phyloP scores from a whole-genome alignment of 2,329 filamentous ascomycete genomes.

The Aspergillus carbonarius region DNA sequence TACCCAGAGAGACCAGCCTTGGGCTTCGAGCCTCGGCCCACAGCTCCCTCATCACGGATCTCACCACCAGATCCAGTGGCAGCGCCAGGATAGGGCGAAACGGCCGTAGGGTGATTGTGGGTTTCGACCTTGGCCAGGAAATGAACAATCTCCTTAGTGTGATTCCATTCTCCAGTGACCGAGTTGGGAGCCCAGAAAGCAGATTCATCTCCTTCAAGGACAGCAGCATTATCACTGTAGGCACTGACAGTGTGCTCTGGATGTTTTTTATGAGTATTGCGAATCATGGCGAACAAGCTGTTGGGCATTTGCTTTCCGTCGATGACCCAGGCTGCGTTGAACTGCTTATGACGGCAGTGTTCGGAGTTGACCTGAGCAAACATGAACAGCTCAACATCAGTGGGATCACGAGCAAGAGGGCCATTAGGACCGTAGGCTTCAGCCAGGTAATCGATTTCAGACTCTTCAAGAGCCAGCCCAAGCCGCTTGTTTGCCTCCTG shows the following conservation, averaged over 20 bases:
- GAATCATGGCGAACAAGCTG: conserved; percentile 93
- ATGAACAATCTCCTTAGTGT: conserved; percentile 82
- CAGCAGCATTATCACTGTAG: conserved; percentile 98
- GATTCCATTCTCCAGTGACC: conserved; percentile 80
- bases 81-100: conserved; percentile 88
- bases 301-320: conserved; percentile 77
- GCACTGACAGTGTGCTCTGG: conserved; percentile 86
- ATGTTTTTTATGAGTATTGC: conserved; percentile 80
- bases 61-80: conserved; percentile 95
- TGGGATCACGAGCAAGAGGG: conserved; percentile 61
- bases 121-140: conserved; percentile 95
- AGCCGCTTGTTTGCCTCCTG: conserved; percentile 79
- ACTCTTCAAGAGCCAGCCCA: conserved; percentile 81
- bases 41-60: conserved; percentile 91
- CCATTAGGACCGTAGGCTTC: conserved; percentile 70
- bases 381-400: conserved; percentile 98
- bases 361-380: conserved; percentile 99
- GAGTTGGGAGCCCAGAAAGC: conserved; percentile 87
- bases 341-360: conserved; percentile 85
- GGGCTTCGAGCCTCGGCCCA: conserved; percentile 86
- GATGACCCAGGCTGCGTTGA: conserved; percentile 96
- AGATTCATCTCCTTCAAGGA: conserved; percentile 70
- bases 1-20: conserved; percentile 92
- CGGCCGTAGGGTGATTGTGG: conserved; percentile 95
- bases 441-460: conserved; percentile 93